Percentiles rank a stretch among this genome's conserved stretches.
phyloP scores from a whole-genome alignment of 2,329 filamentous ascomycete species.

The Diaporthe sp. region DNA sequence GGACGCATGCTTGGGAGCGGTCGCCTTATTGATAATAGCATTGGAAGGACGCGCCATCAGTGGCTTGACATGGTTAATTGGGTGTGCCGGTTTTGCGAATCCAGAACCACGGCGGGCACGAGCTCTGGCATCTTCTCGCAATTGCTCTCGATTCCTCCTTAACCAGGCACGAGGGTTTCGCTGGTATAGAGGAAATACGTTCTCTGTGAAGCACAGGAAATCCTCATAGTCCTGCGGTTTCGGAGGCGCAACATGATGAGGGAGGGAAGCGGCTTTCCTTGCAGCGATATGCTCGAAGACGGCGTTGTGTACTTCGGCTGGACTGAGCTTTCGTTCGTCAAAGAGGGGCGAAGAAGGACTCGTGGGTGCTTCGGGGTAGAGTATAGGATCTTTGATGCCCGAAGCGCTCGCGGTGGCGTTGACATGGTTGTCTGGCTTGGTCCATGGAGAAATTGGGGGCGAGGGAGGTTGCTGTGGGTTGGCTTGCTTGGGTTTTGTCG shows the following conservation, averaged over 20 bases:
- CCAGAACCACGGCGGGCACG: conserved; percentile 52
- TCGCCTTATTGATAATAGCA: conserved; percentile 42
- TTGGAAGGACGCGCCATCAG: conserved; percentile 24
- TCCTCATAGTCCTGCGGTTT: conserved; percentile 66
- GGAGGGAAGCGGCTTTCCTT: conserved; percentile 56
- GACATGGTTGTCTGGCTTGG: conserved; percentile 53
- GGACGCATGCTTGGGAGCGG: neutral
- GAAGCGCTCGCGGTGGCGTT: conserved; percentile 44
- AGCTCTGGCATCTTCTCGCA: conserved; percentile 61
- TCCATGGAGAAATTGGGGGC: conserved; percentile 69
- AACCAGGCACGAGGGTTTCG: conserved; percentile 62
- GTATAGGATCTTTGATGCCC: conserved; percentile 65
- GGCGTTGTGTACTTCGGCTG: conserved; percentile 52
- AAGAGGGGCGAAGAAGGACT: conserved; percentile 64
- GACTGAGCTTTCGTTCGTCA: conserved; percentile 55
- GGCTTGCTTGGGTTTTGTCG: conserved; percentile 40
- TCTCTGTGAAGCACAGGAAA: conserved; percentile 64
- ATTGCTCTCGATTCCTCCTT: conserved; percentile 61
- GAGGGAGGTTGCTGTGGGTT: conserved; percentile 58
- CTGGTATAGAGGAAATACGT: conserved; percentile 61
- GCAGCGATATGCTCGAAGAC: conserved; percentile 64
- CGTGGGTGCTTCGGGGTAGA: conserved; percentile 64
- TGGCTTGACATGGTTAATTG: conserved; percentile 59
- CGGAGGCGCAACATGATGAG: conserved; percentile 54
- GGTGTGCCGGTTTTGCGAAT: conserved; percentile 39